Evolutionary conservation across 768 basidiomycete species (phyloP), one percentile per base, ranked within the genome.

Genomic region (Mycena leptocephala): DNA sequence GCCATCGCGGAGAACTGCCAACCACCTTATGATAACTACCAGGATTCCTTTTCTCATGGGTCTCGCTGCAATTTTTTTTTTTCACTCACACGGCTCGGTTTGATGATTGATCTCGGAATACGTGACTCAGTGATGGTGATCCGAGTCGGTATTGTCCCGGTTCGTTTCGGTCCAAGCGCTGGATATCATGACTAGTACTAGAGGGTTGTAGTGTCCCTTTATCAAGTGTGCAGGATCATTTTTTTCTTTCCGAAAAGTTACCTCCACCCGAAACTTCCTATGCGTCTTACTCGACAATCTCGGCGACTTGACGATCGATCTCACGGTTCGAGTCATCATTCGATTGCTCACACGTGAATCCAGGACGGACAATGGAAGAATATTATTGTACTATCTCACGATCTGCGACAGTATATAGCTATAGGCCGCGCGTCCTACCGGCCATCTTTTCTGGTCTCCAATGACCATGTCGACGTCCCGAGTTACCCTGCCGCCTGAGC

Each of bases 401-500:
- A 28, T 16, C 22, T n/a, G n/a, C n/a, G n/a, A n/a, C n/a, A 51
- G n/a, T 61, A 70, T 59, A 70, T 61, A 48, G 48, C n/a, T n/a
- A n/a, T n/a, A n/a, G n/a, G 56, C 58, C 58, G 55, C 56, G 56
- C 56, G 68, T 70, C 56, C 20, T 13, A 2, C 22, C n/a, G 30
- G 22, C 9, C 26, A 18, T 35, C 33, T 46, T 32, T 61, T 43
- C 56, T 30, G 10, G 58, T n/a, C 28, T 59, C 48, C 56, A 30
- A 58, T 67, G 68, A 56, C 75, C 39, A 24, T 53, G 13, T 67
- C n/a, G n/a, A n/a, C n/a, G n/a, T n/a, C n/a, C 70, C 32, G 35
- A 11, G 56, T 63, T 32, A 37, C 39, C 26, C 71, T 85, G 16
- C 84, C 84, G 20, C 69, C 75, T 33, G 84, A 85, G 76, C 78